Evolutionary conservation across 1,284 basidiomycete species (phyloP).

Genomic region (Sphaerobolus stellatus): DNA sequence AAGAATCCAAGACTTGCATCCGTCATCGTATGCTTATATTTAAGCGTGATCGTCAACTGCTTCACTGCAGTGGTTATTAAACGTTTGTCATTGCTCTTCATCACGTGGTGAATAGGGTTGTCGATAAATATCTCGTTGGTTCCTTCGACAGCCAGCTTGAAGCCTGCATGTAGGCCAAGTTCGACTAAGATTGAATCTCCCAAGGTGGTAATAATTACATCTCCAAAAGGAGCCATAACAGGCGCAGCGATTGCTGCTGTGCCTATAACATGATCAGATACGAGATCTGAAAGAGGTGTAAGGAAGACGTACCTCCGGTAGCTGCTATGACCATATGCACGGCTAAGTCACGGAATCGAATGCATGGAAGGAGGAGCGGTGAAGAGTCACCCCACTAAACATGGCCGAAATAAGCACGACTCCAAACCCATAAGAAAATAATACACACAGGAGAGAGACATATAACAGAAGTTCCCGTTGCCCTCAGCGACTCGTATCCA

Average conservation of each 20-base stretch:
- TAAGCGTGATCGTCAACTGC: slow-evolving; percentile 56
- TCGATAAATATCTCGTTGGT: slow-evolving; percentile 57
- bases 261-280: slow-evolving; percentile 29
- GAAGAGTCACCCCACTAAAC: slow-evolving; percentile 63
- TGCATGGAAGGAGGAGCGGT: slow-evolving; percentile 61
- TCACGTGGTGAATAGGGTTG: slow-evolving; percentile 46
- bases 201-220: slow-evolving; percentile 48
- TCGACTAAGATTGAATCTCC: slow-evolving; percentile 59
- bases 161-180: slow-evolving; percentile 52
- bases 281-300: background rate
- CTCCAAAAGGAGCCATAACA: slow-evolving; percentile 54
- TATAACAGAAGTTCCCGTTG: slow-evolving; percentile 54
- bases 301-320: slow-evolving; percentile 35
- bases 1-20: slow-evolving; percentile 64
- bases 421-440: background rate
- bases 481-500: slow-evolving; percentile 59
- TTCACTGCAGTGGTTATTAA: slow-evolving; percentile 61
- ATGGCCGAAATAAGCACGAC: background rate
- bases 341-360: slow-evolving; percentile 61
- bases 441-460: slow-evolving; percentile 59
- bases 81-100: slow-evolving; percentile 51
- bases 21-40: slow-evolving; percentile 56
- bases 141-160: slow-evolving; percentile 48
- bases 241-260: slow-evolving; percentile 56
- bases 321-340: slow-evolving; percentile 60